A percentile compares a stretch with the other conserved stretches of the same genome.
Conservation (phyloP, 352 stramenopile genomes). For the Pythium scleroteichum region DNA sequence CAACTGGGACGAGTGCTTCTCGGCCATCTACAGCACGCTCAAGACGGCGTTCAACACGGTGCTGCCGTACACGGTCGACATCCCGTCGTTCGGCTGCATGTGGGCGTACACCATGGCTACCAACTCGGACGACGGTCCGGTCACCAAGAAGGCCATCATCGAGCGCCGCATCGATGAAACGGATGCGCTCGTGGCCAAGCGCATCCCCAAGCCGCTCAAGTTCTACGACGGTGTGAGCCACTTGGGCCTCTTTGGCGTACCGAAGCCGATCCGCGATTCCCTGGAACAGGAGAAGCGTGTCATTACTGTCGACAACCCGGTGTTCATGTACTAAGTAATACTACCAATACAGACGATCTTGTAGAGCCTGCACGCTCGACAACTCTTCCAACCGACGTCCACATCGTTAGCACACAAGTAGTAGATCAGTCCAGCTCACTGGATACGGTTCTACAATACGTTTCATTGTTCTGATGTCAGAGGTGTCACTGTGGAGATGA, state of each 20-base stretch:
- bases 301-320: slow-evolving; percentile 95
- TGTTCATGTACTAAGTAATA: slow-evolving; percentile 94
- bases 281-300: slow-evolving; percentile 89
- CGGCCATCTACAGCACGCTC: slow-evolving; percentile 93
- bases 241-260: slow-evolving; percentile 88
- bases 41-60: slow-evolving; percentile 90
- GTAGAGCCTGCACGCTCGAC: background rate
- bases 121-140: slow-evolving; percentile 65
- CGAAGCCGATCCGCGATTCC: slow-evolving; percentile 89
- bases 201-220: slow-evolving; percentile 69
- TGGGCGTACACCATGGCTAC: slow-evolving; percentile 95
- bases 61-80: slow-evolving; percentile 90
- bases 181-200: slow-evolving; percentile 59
- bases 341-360: slow-evolving; percentile 4
- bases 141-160: slow-evolving; percentile 44
- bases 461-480: background rate
- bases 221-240: slow-evolving; percentile 94
- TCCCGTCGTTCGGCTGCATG: slow-evolving; percentile 93
- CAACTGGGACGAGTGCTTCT: slow-evolving; percentile 93
- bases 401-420: too few relatives aligned
- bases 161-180: slow-evolving; percentile 62
- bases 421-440: too few relatives aligned
- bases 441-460: slow-evolving; percentile 5
- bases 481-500: background rate
- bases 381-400: background rate